Percentiles rank a stretch among this genome's conserved stretches.
phyloP scores from a whole-genome alignment of 2,329 filamentous ascomycete species.

The Blastomyces parvus region DNA sequence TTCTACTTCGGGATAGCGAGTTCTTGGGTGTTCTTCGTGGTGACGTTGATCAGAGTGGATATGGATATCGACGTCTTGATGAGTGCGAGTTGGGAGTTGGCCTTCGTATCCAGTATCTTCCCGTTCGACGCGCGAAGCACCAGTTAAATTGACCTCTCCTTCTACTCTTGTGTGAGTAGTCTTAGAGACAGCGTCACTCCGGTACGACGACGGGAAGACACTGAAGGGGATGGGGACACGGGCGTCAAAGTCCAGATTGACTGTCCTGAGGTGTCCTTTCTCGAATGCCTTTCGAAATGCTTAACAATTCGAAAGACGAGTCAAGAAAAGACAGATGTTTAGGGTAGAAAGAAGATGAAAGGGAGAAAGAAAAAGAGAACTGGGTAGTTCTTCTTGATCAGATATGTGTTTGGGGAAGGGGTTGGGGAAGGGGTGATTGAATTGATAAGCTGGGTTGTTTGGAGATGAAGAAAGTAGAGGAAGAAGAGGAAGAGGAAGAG shows the following conservation, averaged over 20 bases:
- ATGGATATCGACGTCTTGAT: constrained; percentile 72
- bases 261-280: constrained; percentile 69
- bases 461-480: background rate
- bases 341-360: constrained; percentile 18
- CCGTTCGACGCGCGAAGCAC: constrained; percentile 81
- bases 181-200: constrained; percentile 59
- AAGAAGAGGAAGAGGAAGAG: constrained; percentile 18
- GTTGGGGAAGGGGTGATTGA: constrained; percentile 12
- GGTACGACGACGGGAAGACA: constrained; percentile 99
- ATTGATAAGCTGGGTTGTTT: constrained; percentile 16
- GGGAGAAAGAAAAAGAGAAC: constrained; percentile 9
- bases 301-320: constrained; percentile 40
- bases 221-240: constrained; percentile 98
- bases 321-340: constrained; percentile 42
- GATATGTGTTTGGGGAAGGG: background rate
- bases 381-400: background rate
- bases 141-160: constrained; percentile 70
- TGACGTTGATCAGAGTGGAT: constrained; percentile 42
- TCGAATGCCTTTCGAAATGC: constrained; percentile 50
- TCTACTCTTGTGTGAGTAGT: constrained; percentile 72
- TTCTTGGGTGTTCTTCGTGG: constrained; percentile 29
- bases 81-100: constrained; percentile 56
- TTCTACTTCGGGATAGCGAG: constrained; percentile 41
- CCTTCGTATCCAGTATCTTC: constrained; percentile 77
- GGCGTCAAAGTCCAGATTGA: constrained; percentile 99